Percentiles rank a stretch among this genome's conserved stretches.
These are phyloP conservation scores for Gaultheria prostrata DNA, from an alignment of 148 eudicot species.

Conservation along the genomic window DNA sequence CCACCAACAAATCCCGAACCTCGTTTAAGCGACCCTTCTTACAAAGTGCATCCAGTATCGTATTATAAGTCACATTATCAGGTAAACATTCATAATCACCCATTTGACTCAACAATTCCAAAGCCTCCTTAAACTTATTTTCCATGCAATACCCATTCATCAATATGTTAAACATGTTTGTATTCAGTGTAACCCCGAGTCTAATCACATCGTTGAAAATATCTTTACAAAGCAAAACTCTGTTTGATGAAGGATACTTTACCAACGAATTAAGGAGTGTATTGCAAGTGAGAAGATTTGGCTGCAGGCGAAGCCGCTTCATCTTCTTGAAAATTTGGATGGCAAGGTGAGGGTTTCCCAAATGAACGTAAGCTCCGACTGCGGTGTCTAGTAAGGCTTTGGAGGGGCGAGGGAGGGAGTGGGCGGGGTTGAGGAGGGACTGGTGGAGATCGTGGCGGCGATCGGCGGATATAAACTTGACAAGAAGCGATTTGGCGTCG, in stretches of 20 bases:
- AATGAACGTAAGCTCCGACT: conserved; percentile 51
- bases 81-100: conserved; percentile 41
- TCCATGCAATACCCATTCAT: conserved; percentile 65
- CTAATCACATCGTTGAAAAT: conserved; percentile 45
- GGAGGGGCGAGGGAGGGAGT: conserved; percentile 32
- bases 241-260: conserved; percentile 40
- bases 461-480: conserved; percentile 48
- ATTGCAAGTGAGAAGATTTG: conserved; percentile 59
- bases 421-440: conserved; percentile 54
- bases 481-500: conserved; percentile 53
- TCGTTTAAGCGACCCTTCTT: conserved; percentile 68
- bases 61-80: conserved; percentile 75
- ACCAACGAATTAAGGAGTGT: conserved; percentile 58
- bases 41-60: conserved; percentile 55
- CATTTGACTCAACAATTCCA: conserved; percentile 52
- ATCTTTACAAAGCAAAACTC: conserved; percentile 33
- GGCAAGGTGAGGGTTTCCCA: conserved; percentile 55
- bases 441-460: conserved; percentile 42
- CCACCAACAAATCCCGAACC: conserved; percentile 56
- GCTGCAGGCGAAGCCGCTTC: conserved; percentile 46
- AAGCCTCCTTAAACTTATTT: conserved; percentile 51
- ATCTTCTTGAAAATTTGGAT: conserved; percentile 59
- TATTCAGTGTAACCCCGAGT: conserved; percentile 50
- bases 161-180: conserved; percentile 59
- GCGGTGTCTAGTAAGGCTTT: conserved; percentile 57